These are phyloP conservation scores for Termitomyces sp. DNA, from an alignment of 768 basidiomycete species.

Conservation along the genomic window DNA sequence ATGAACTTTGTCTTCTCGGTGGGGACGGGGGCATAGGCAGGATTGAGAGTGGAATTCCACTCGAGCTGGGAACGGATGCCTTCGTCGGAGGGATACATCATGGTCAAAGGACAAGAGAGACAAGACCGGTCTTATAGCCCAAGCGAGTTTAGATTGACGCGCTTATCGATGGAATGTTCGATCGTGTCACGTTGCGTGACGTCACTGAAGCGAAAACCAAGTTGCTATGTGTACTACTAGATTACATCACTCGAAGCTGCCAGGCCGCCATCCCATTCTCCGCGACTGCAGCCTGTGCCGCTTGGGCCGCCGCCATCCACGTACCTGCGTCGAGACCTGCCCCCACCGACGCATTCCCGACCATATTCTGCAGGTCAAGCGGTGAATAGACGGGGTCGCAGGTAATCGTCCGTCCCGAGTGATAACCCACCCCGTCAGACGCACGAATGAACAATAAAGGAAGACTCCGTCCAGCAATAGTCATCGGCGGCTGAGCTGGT, in stretches of 20 bases:
- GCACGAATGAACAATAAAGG: constrained; percentile 79
- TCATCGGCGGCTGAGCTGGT: constrained; percentile 30
- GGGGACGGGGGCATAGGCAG: constrained; percentile 62
- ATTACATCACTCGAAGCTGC: constrained; percentile 75
- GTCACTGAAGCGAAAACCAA: constrained; percentile 2
- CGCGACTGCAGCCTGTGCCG: constrained; percentile 60
- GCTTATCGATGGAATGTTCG: constrained; percentile 17
- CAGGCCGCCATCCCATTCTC: constrained; percentile 70
- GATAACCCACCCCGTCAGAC: constrained; percentile 83
- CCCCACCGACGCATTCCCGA: constrained; percentile 38
- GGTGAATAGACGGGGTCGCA: constrained; percentile 76
- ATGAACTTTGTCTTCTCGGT: constrained; percentile 78
- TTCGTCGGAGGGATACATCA: constrained; percentile 53
- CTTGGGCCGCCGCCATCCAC: constrained; percentile 74
- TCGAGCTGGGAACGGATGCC: constrained; percentile 76
- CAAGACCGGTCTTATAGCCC: constrained; percentile 9
- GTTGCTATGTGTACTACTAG: constrained; percentile 15
- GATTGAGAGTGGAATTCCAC: constrained; percentile 84
- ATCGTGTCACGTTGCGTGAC: constrained; percentile 9
- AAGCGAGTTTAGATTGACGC: background rate
- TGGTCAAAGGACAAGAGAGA: constrained; percentile 17
- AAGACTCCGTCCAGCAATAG: constrained; percentile 64
- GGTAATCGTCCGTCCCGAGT: constrained; percentile 78
- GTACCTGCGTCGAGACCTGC: constrained; percentile 47
- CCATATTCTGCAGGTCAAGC: constrained; percentile 54